Base-by-base conservation (phyloP, 1,139 yeast species). In the Pneumocystis canis region DNA sequence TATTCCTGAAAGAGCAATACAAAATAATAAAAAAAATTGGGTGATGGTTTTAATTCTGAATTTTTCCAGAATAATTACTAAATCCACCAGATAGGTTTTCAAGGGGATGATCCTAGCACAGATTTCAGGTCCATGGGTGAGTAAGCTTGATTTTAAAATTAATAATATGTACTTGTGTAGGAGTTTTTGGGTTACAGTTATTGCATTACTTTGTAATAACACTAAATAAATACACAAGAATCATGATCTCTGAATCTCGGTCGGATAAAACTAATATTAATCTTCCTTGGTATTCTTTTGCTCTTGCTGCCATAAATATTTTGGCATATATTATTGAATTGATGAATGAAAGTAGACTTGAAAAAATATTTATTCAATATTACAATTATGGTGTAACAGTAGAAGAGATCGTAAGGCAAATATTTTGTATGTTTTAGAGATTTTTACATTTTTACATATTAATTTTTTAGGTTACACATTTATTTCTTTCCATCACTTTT, bases 201-300 rank as follows among this genome's bases (percentile, higher is more conserved):
- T 7, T 57, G 14, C 59, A 57, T 20, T 16, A 39, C 7, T 57
- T 57, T 20, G 41, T 35, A 20, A 9, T 57, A 30, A 57, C n/a
- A 35, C 37, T 16, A 25, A 39, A 35, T 20, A 37, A 39, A 11
- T 20, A 35, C 30, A 39, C 37, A 25, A 28, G 33, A 57, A 35
- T 35, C 6, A 57, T 57, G 59, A 30, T 39, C 28, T 57, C 59
- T 3, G 41, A 57, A 20, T 57, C 59, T 18, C 28, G 41, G 9
- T 57, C 59, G n/a, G 20, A 35, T 18, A 16, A 35, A 9, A 35
- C 2, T 9, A 28, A 30, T 9, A 20, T 20, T 4, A 25, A 11
- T 6, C 41, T 35, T 20, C 59, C 59, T 14, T 57, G 59, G 59
- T 57, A 57, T 57, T 30, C 59, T 18, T 57, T 57, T 57, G 59